phyloP scores from a whole-genome alignment of 1,284 basidiomycete species.

The Irpex lacteus region DNA sequence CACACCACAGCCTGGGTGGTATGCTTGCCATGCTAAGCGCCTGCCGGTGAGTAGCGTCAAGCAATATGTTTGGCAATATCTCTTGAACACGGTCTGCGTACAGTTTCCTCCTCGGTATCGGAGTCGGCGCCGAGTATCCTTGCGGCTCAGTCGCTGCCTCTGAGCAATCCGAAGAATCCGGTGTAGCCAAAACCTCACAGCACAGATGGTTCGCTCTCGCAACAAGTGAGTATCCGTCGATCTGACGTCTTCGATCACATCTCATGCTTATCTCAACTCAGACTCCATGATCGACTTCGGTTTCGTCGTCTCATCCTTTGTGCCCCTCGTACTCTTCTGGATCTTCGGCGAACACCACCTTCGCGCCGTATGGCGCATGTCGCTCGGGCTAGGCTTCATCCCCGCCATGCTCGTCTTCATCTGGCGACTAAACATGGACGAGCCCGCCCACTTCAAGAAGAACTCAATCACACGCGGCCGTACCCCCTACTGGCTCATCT shows the following conservation, averaged over 20 bases:
- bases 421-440: constrained; percentile 86
- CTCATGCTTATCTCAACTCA: constrained; percentile 24
- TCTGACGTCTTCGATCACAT: background rate
- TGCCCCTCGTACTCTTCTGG: constrained; percentile 83
- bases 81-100: background rate
- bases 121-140: constrained; percentile 89
- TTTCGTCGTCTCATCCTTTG: constrained; percentile 82
- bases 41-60: constrained; percentile 55
- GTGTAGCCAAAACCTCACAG: constrained; percentile 75
- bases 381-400: constrained; percentile 84
- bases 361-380: constrained; percentile 84
- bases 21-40: constrained; percentile 77
- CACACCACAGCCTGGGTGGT: constrained; percentile 66
- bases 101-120: constrained; percentile 80
- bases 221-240: constrained; percentile 55
- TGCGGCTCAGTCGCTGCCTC: constrained; percentile 90
- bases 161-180: constrained; percentile 85
- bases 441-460: constrained; percentile 69
- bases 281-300: constrained; percentile 89
- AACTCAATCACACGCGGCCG: constrained; percentile 73
- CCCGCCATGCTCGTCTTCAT: constrained; percentile 81
- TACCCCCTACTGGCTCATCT: constrained; percentile 77
- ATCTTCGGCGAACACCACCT: constrained; percentile 84
- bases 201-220: constrained; percentile 86
- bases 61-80: background rate